phyloP scores from a whole-genome alignment of 1,139 yeast species.

The Yamadazyma spencermartinsiae region DNA sequence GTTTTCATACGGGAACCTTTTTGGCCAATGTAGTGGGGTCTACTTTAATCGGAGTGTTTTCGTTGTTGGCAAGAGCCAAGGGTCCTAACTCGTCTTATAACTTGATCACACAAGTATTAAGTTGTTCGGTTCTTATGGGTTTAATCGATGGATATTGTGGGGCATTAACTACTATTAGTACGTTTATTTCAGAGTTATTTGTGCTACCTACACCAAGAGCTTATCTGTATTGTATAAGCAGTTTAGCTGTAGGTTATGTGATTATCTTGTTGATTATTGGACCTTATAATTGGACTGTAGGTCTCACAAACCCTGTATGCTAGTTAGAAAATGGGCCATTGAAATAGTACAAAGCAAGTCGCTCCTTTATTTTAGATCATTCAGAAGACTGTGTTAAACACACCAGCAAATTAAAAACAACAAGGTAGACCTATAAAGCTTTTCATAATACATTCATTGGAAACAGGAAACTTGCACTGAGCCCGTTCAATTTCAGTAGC shows the following conservation, averaged over 20 bases:
- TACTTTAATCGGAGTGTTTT: conserved; percentile 53
- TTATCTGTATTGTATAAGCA: conserved; percentile 40
- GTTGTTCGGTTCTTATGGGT: conserved; percentile 58
- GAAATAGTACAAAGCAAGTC: no score
- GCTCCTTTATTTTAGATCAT: no score
- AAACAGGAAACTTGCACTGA: no score
- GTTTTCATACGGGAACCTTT: conserved; percentile 77
- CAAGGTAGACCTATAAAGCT: no score
- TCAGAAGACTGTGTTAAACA: no score
- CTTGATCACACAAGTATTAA: conserved; percentile 32
- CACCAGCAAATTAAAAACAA: no score
- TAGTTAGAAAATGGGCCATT: neutral
- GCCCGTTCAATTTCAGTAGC: no score
- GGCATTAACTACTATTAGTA: conserved; percentile 71
- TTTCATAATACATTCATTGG: no score
- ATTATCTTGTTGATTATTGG: conserved; percentile 52
- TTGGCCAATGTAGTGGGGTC: conserved; percentile 65
- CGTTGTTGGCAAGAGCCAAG: conserved; percentile 51
- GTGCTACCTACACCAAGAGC: conserved; percentile 30
- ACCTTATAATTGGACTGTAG: conserved; percentile 52
- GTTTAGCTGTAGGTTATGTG: conserved; percentile 40
- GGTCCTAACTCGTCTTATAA: conserved; percentile 15
- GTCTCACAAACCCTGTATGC: conserved; percentile 32
- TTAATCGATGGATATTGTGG: conserved; percentile 77
- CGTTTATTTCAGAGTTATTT: conserved; percentile 69